Percentiles rank a stretch among this genome's conserved stretches.
These are phyloP conservation scores for Trichophyton equinum DNA, from an alignment of 2,329 filamentous ascomycete genomes.

Conservation along the genomic window DNA sequence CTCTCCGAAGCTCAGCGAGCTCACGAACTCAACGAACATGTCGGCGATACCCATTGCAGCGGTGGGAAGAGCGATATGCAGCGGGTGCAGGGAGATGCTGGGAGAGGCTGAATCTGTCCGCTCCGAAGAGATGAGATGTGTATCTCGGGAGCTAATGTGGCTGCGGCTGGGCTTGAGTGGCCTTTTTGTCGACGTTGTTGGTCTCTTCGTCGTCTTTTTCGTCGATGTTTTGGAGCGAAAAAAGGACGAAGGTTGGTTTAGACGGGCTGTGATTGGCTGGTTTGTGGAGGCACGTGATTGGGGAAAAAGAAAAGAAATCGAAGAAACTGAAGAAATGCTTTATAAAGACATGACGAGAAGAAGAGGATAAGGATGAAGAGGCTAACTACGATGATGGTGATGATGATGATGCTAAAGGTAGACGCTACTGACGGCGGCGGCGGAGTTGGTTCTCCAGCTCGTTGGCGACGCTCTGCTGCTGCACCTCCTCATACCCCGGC, in stretches of 20 bases:
- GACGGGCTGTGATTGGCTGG: not conserved
- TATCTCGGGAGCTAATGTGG: too few relatives aligned
- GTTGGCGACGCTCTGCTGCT: constrained; percentile 64
- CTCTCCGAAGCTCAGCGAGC: constrained; percentile 51
- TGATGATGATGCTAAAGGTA: not conserved
- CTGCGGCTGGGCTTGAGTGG: not conserved
- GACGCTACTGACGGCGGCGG: constrained; percentile 13
- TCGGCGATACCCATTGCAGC: constrained; percentile 50
- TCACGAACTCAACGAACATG: constrained; percentile 52
- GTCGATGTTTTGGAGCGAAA: constrained; percentile 2
- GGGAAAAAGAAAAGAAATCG: not conserved
- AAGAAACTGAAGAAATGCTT: not conserved
- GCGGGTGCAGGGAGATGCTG: not conserved
- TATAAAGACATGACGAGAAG: not conserved
- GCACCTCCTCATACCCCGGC: constrained; percentile 82
- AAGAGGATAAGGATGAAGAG: not conserved
- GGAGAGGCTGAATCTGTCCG: not conserved
- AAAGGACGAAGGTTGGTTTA: not conserved
- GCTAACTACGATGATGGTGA: not conserved
- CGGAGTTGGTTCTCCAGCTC: constrained; percentile 52
- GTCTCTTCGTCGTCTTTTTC: not conserved
- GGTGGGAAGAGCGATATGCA: not conserved
- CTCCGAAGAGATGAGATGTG: not conserved
- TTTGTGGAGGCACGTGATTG: not conserved
- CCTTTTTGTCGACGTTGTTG: not conserved